Percentiles rank a stretch among this genome's conserved stretches.
These are phyloP conservation scores for Scopulariopsis brevicaulis DNA, from an alignment of 2,329 filamentous ascomycete genomes.

Conservation along the genomic window DNA sequence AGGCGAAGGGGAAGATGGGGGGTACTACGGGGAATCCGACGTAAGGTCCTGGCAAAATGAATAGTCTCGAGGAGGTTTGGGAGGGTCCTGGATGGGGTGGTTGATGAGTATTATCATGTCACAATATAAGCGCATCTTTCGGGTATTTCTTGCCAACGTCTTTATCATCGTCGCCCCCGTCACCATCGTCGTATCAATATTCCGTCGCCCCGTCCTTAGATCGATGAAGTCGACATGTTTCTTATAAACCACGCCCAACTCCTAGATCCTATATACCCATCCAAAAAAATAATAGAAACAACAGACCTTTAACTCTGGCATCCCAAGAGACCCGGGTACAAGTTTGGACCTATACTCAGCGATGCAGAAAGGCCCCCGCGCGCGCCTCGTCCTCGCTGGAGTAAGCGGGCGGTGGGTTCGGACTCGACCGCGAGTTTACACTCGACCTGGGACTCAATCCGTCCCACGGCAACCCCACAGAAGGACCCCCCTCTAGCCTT, in stretches of 20 bases:
- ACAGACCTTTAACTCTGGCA: no score
- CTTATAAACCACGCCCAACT: no score
- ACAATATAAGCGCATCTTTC: neutral
- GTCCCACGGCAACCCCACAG: no score
- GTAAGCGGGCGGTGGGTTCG: no score
- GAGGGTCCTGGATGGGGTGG: neutral
- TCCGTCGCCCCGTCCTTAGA: neutral
- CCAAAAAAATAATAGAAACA: no score
- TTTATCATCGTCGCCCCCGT: neutral
- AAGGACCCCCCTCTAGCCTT: neutral
- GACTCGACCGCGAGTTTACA: no score
- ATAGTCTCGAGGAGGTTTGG: conserved; percentile 16
- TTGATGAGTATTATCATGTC: neutral
- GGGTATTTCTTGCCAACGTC: neutral
- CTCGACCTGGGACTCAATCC: no score
- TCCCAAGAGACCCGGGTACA: no score
- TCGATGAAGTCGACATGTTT: neutral
- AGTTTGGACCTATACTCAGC: no score
- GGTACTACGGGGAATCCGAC: conserved; percentile 15
- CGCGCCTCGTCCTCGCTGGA: no score
- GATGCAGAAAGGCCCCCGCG: no score
- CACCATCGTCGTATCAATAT: neutral
- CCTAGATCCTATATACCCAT: neutral
- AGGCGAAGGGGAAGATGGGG: conserved; percentile 26
- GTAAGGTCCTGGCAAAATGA: neutral